Base-by-base conservation (phyloP, 2,329 filamentous ascomycete species). In the Aspergillus clavatus region DNA sequence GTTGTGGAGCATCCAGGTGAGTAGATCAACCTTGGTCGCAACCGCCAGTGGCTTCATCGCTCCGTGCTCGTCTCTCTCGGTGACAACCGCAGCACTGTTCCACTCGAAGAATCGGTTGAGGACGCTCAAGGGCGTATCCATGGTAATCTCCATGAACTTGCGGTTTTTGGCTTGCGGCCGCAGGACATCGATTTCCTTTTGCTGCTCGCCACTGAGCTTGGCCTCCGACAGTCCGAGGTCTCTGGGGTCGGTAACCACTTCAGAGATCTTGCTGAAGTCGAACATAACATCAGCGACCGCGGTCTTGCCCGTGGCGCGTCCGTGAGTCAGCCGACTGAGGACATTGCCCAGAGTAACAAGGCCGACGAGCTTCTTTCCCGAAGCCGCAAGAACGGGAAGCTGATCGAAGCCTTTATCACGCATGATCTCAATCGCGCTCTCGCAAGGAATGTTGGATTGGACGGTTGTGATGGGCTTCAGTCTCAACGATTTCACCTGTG, bases 391-490 rank as follows among this genome's bases (percentile, higher is more conserved):
- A 12, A 98, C 93, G 35, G 93, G 93, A 33, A 98, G 84, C 72
- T 98, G 94, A 64, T 98, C 94, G 67, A 96, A 98, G 51, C 89
- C 89, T 73, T 93, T 95, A 63, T 98, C 93, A 56, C 91, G 88
- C 93, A 98, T 97, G 50, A 87, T 90, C 73, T 98, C 93, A 54
- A 97, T 89, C 42, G 94, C 93, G 55, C 91, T 87, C 52, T 87
- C 80, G 71, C 90, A 95, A 2, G 81, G 70, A 24, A 84, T 84
- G 42, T 78, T 77, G 22, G 83, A 77, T 19, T 83, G 73, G 43
- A 98, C 80, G 7, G 90, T 94, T 21, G 89, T 94, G 47, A 98
- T 87, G 27, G 93, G 93, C 73, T 96, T 98, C 47, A 98, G 78
- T 50, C 91, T 83, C 12, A 98, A 82, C 24, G 85, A 81, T 31